These are phyloP conservation scores for Dothistroma pini DNA, from an alignment of 2,329 filamentous ascomycete species.

Conservation along the genomic window DNA sequence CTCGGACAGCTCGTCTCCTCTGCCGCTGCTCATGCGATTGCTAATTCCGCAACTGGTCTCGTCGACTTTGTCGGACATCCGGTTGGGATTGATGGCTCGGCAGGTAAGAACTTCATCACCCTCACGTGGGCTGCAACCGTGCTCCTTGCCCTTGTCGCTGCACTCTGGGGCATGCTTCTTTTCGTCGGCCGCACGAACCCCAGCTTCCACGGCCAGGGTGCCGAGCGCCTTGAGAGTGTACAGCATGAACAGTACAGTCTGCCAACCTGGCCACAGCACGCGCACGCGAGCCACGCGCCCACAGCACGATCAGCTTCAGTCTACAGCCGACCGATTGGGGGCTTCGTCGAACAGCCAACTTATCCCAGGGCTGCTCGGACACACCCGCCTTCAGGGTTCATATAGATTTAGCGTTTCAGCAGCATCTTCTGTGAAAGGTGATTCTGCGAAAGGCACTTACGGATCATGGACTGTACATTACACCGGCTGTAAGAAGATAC, in stretches of 20 bases:
- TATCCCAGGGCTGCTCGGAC: background rate
- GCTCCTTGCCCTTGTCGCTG: background rate
- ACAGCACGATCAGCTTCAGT: background rate
- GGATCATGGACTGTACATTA: background rate
- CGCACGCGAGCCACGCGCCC: background rate
- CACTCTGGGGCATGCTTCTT: background rate
- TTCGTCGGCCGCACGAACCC: background rate
- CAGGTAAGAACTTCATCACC: background rate
- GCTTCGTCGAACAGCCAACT: background rate
- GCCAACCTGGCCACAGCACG: background rate
- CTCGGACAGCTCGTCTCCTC: background rate
- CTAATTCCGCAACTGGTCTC: background rate
- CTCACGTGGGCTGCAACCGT: background rate
- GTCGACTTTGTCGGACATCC: conserved; percentile 3
- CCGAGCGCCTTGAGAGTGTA: background rate
- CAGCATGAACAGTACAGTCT: background rate
- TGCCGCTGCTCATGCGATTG: background rate
- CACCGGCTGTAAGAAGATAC: background rate
- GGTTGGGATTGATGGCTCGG: background rate
- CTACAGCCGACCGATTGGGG: background rate
- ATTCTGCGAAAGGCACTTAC: background rate
- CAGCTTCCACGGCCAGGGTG: background rate
- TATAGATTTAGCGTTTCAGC: background rate
- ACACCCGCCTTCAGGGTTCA: background rate
- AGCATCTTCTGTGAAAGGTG: background rate